A percentile compares a stretch with the other conserved stretches of the same genome.
phyloP scores from a whole-genome alignment of 208 protist species.

The Crithidia bombi region DNA sequence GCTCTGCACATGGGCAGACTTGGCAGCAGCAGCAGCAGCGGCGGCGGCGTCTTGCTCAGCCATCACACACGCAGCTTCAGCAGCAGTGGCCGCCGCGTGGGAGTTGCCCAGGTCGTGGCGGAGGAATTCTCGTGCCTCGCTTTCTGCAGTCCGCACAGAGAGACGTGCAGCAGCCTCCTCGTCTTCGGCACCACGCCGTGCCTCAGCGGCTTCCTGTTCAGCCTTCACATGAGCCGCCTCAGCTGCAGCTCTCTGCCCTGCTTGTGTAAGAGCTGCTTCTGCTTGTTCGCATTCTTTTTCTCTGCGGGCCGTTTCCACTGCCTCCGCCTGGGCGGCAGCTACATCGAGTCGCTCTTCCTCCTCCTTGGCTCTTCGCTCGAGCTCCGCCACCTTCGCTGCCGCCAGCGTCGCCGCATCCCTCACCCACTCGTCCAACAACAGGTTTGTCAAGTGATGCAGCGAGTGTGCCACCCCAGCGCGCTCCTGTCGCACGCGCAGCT shows the following conservation, averaged over 20 bases:
- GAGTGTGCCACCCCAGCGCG: background rate
- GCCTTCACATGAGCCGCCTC: background rate
- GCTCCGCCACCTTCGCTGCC: background rate
- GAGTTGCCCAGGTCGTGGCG: background rate
- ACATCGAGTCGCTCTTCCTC: slow-evolving; percentile 8
- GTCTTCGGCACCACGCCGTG: background rate
- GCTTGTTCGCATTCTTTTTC: background rate
- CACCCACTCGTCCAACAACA: background rate
- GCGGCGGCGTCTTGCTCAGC: slow-evolving; percentile 2
- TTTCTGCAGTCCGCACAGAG: background rate
- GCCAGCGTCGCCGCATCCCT: background rate
- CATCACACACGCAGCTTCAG: background rate
- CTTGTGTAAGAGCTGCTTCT: no score
- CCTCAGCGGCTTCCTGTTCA: slow-evolving; percentile 5
- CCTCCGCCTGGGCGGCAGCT: no score
- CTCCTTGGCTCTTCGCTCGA: background rate
- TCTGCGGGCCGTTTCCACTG: background rate
- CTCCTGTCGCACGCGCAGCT: background rate
- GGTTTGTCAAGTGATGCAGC: background rate
- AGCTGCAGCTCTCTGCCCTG: no score
- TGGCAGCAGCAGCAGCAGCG: background rate
- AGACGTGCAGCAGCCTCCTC: slow-evolving; percentile 12
- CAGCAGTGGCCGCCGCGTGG: background rate
- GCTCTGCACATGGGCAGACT: no score
- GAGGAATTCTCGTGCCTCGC: background rate